Conservation (phyloP, 805 yeast genomes). For the Myxozyma vanderwaltii region DNA sequence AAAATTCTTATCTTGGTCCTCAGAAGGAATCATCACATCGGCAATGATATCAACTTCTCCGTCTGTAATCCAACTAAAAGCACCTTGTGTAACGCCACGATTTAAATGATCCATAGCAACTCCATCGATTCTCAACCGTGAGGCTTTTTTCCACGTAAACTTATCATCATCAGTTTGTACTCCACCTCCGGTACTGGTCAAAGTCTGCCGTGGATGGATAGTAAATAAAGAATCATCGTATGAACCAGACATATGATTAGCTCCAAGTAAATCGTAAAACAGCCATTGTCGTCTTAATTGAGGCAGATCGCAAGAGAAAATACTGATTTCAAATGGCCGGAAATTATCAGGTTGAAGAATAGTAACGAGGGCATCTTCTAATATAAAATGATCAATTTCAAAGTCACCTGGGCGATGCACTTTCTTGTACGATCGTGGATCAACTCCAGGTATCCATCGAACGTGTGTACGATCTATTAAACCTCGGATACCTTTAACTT, state of each 20-base stretch:
- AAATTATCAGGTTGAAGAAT: conserved; percentile 78
- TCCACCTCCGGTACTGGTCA: conserved; percentile 48
- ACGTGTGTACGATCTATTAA: conserved; percentile 90
- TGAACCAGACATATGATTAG: conserved; percentile 82
- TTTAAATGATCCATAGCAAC: conserved; percentile 86
- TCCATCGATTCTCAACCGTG: conserved; percentile 81
- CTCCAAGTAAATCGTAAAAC: conserved; percentile 81
- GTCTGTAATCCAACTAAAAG: conserved; percentile 94
- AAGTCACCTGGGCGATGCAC: conserved; percentile 84
- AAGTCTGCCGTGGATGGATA: conserved; percentile 72
- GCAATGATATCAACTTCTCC: conserved; percentile 95
- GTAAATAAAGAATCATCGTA: conserved; percentile 94
- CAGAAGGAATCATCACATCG: conserved; percentile 79
- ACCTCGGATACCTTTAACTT: conserved; percentile 84
- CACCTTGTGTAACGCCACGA: conserved; percentile 80
- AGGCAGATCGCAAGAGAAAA: conserved; percentile 83
- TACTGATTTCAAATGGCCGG: conserved; percentile 81
- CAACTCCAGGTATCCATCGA: conserved; percentile 76
- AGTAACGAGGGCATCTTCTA: conserved; percentile 84
- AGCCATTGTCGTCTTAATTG: conserved; percentile 89
- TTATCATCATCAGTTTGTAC: conserved; percentile 37
- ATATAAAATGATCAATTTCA: conserved; percentile 77
- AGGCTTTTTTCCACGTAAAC: conserved; percentile 59
- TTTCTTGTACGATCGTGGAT: conserved; percentile 78
- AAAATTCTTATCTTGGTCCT: conserved; percentile 53